Evolutionary conservation across 306 rosid species (phyloP), one percentile per base, ranked within the genome.

Genomic region (Geum urbanum): DNA sequence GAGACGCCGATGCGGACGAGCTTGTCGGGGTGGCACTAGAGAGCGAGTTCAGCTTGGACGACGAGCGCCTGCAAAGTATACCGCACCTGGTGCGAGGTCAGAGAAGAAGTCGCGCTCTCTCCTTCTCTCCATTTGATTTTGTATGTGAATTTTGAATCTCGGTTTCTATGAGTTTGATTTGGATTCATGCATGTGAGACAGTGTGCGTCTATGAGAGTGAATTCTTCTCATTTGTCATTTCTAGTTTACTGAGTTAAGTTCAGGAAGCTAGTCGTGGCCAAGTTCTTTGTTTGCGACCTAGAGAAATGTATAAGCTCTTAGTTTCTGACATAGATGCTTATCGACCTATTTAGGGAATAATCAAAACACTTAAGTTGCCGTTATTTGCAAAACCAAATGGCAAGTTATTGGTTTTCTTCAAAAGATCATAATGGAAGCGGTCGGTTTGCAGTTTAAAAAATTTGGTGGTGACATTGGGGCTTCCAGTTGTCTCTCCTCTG

Each of bases 361-460:
- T 39, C 24, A 11, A 59, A 35, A 43, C 37, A 40, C n/a, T 72
- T 41, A 8, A 19, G 46, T 66, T 64, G 62, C 64, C 44, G 19
- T 55, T 54, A 74, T 65, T 59, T 63, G 32, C 27, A 39, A 40
- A 19, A 13, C 52, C 54, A n/a, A 63, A 49, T 73, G 44, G 64
- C 15, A 41, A 63, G 59, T 63, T 50, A 5, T 73, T 24, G 18
- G 35, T 62, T 50, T 39, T 7, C 18, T 35, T 41, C 11, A n/a
- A 53, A 18, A 12, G 49, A 16, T 53, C 50, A 22, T 55, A 37
- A 54, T 56, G 58, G 53, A 54, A 37, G 54, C 6, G 52, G 32
- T 32, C 44, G 16, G 15, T 37, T 18, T 18, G 9, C 32, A 13
- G 37, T 54, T 4, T 40, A 40, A 10, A 52, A 54, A 43, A 9